Evolutionary conservation across 2,329 filamentous ascomycete genomes (phyloP), one percentile per base, ranked within the genome.

Genomic region (Trichoderma sp.): DNA sequence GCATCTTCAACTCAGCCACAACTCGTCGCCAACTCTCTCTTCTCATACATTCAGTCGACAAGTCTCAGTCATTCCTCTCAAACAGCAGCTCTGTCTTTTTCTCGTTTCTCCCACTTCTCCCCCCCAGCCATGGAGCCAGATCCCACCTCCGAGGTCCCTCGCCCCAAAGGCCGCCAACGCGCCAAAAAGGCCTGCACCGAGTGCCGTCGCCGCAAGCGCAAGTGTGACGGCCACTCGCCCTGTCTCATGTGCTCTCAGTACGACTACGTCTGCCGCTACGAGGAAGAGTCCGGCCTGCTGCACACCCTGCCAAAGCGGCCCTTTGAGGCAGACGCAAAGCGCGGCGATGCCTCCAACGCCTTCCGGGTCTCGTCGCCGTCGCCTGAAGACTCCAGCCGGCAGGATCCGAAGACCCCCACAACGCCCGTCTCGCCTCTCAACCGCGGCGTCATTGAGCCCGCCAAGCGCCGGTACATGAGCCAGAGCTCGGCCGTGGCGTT

Each of bases 401-500:
- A 31, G 16, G 56, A 37, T 24, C 56, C 27, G n/a, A 19, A 24
- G n/a, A 49, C 47, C 21, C 47, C 47, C 47, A 49, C 47, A 24
- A 49, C 47, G n/a, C 47, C 47, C 47, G 47, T 35, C 10, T 43
- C 55, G 33, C 40, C 64, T 40, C n/a, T 67, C 13, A 37, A 52
- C 19, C 64, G 65, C 43, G 53, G 52, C 29, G 35, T 62, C 57
- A 43, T 43, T 29, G 56, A 71, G 35, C 59, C 53, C 5, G 29
- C 62, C 19, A 63, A 68, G 40, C 40, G 71, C 24, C 67, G 72
- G n/a, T 70, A 66, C 55, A 57, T 73, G 56, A 68, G 55, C 55
- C 66, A 70, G 55, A 73, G 70, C 47, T 68, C 65, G 5, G 72
- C 71, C 49, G 68, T 72, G n/a, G 71, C 72, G 13, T 65, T 73